These are phyloP conservation scores for Brassica incana DNA, from an alignment of 345 rosid species.

Conservation along the genomic window DNA sequence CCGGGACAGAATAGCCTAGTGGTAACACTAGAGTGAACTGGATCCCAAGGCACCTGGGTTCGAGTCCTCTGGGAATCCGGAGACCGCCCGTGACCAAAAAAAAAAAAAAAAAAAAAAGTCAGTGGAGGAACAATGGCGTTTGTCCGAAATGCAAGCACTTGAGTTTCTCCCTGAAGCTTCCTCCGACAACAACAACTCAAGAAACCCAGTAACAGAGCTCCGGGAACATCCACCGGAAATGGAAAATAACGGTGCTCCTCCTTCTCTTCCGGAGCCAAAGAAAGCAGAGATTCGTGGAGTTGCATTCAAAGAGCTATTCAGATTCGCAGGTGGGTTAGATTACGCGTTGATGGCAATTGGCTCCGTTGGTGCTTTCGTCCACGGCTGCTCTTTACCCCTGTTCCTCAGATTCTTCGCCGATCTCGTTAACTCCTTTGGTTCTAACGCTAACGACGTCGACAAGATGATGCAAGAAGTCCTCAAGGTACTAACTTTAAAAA, in stretches of 20 bases:
- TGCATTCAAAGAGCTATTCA: slow-evolving; percentile 79
- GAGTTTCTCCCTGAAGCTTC: slow-evolving; percentile 62
- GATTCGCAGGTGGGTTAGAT: slow-evolving; percentile 96
- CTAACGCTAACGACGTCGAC: slow-evolving; percentile 83
- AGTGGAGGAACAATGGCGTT: slow-evolving; percentile 80
- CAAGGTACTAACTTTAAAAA: slow-evolving; percentile 50
- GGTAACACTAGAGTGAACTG: too few species aligned
- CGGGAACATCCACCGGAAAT: slow-evolving; percentile 39
- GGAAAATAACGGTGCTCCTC: slow-evolving; percentile 46
- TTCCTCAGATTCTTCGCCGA: slow-evolving; percentile 97
- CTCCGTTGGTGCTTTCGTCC: slow-evolving; percentile 89
- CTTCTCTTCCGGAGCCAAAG: slow-evolving; percentile 41
- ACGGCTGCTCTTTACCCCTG: slow-evolving; percentile 90
- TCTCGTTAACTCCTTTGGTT: slow-evolving; percentile 97
- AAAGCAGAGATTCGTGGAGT: slow-evolving; percentile 59
- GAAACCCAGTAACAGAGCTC: slow-evolving; percentile 26
- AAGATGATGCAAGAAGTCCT: slow-evolving; percentile 98
- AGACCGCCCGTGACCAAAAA: too few species aligned
- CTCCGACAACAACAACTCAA: slow-evolving; percentile 36
- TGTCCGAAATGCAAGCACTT: slow-evolving; percentile 98
- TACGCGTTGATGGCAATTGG: slow-evolving; percentile 94
- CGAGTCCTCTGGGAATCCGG: too few species aligned
- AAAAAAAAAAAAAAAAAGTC: too few species aligned
- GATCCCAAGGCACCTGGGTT: too few species aligned
- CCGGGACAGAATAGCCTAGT: too few species aligned